Evolutionary conservation across 331 rosid genomes (phyloP).

Genomic region (Telfairia occidentalis): DNA sequence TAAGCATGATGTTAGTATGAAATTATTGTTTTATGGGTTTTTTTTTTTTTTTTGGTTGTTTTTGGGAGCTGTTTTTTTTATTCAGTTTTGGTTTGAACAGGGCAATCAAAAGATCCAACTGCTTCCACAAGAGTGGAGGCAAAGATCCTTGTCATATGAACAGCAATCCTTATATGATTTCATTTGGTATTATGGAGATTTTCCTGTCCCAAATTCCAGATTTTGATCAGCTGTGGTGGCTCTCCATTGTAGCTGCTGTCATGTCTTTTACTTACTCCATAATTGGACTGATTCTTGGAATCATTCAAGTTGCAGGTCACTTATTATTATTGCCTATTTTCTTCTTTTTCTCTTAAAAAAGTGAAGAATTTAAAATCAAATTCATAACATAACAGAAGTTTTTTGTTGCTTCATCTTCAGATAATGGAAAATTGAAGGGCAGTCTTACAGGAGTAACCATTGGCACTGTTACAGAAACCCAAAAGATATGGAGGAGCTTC

Average conservation of each 20-base stretch:
- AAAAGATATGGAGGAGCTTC: conserved; percentile 65
- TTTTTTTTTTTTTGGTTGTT: neutral
- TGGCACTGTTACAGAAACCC: conserved; percentile 33
- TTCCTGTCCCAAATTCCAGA: conserved; percentile 74
- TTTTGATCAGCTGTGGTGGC: conserved; percentile 85
- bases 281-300: conserved; percentile 68
- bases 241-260: conserved; percentile 67
- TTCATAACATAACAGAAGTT: neutral
- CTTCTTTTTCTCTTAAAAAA: neutral
- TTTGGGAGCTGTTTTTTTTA: neutral
- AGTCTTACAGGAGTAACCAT: conserved; percentile 38
- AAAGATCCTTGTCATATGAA: conserved; percentile 40
- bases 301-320: conserved; percentile 49
- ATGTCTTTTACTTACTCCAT: conserved; percentile 85
- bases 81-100: conserved; percentile 20
- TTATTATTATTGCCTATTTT: neutral
- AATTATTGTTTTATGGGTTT: neutral
- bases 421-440: conserved; percentile 27
- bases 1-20: conserved; percentile 64
- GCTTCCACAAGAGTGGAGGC: conserved; percentile 49
- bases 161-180: conserved; percentile 56
- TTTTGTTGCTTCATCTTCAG: conserved; percentile 16
- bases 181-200: conserved; percentile 52
- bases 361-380: neutral
- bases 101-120: conserved; percentile 75